Conservation (phyloP, 2,329 filamentous ascomycete genomes). For the Colletotrichum cordylinicola region DNA sequence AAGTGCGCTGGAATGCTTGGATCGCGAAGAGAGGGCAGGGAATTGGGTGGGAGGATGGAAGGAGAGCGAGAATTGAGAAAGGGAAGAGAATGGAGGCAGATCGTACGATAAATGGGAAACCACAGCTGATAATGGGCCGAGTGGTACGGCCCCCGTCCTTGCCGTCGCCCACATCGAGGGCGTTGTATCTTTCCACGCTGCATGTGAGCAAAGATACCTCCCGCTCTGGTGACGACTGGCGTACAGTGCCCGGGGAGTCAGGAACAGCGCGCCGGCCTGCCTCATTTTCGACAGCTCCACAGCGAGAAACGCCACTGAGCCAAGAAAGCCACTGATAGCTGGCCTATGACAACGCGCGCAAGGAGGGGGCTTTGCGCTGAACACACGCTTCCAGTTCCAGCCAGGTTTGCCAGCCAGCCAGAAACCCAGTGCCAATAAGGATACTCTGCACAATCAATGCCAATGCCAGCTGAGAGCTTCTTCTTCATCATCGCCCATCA, state of each 20-base stretch:
- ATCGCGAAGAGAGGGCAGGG: background rate
- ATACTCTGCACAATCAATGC: background rate
- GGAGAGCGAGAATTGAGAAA: constrained; percentile 7
- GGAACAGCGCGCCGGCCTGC: background rate
- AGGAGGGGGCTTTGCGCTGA: background rate
- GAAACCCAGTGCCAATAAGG: background rate
- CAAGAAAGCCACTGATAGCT: background rate
- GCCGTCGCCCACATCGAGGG: background rate
- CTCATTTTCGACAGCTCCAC: background rate
- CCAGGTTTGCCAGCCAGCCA: background rate
- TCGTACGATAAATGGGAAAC: constrained; percentile 25
- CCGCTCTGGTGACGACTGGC: background rate
- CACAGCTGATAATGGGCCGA: constrained; percentile 19
- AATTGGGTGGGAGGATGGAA: background rate
- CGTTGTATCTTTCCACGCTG: background rate
- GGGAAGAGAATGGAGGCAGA: constrained; percentile 13
- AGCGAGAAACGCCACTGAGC: background rate
- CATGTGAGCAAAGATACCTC: background rate
- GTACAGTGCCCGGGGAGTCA: background rate
- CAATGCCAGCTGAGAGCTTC: background rate
- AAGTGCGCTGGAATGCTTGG: background rate
- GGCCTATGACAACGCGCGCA: background rate
- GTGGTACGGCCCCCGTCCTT: constrained; percentile 6
- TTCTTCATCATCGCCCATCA: background rate
- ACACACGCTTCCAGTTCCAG: background rate